Percentiles rank a stretch among this genome's conserved stretches.
Conservation (phyloP, 768 basidiomycete species). For the Lentinus tigrinus region DNA sequence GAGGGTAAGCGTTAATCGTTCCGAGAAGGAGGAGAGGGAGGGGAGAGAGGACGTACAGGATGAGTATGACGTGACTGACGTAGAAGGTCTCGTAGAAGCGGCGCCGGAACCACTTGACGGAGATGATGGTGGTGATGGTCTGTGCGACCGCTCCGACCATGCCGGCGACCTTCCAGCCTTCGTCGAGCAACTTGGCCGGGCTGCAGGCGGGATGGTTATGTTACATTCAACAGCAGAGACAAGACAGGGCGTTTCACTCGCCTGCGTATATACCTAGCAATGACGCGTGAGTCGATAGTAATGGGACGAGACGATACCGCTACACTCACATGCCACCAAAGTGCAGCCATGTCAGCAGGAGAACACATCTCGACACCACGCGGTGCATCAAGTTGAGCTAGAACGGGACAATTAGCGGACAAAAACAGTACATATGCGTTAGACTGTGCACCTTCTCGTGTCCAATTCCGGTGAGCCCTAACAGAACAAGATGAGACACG, state of each 20-base stretch:
- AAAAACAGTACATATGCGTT: background rate
- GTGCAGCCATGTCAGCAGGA: conserved; percentile 47
- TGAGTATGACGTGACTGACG: conserved; percentile 24
- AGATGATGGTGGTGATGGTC: conserved; percentile 38
- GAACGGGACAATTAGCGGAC: background rate
- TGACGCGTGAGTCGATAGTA: background rate
- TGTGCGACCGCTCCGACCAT: conserved; percentile 28
- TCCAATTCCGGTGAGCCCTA: conserved; percentile 51
- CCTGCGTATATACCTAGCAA: conserved; percentile 4
- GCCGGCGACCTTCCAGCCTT: conserved; percentile 21
- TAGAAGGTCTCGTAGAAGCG: conserved; percentile 42
- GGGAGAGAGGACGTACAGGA: conserved; percentile 21
- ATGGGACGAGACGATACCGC: background rate
- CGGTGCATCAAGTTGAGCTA: conserved; percentile 45
- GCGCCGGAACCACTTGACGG: conserved; percentile 39
- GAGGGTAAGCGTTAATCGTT: background rate
- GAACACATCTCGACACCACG: conserved; percentile 40
- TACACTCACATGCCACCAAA: conserved; percentile 28
- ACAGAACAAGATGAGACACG: background rate
- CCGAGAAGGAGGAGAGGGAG: background rate
- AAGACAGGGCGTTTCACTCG: background rate
- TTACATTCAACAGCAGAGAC: background rate
- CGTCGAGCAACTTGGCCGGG: background rate
- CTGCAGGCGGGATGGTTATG: background rate
- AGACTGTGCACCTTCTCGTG: conserved; percentile 43